Evolutionary conservation across 345 rosid genomes (phyloP).

Genomic region (Gossypium herbaceum): DNA sequence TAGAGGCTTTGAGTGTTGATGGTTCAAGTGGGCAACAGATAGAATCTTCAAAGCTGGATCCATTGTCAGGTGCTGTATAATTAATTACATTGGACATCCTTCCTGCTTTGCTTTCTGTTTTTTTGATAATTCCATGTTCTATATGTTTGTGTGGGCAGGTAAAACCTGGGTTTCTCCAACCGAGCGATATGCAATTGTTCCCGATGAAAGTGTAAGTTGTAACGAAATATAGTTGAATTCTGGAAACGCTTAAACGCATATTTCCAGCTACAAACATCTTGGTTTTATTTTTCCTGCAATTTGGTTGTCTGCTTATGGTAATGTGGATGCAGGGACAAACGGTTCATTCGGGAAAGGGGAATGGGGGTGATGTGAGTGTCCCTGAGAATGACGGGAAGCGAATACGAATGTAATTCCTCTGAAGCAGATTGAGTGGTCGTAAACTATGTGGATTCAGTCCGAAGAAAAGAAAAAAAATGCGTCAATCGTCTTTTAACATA

Average conservation of each 20-base stretch:
- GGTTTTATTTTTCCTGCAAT: not conserved
- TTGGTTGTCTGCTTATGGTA: not conserved
- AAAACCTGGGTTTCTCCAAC: constrained; percentile 87
- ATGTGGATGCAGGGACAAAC: constrained; percentile 39
- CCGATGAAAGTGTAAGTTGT: constrained; percentile 69
- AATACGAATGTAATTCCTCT: constrained; percentile 36
- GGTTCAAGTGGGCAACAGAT: constrained; percentile 77
- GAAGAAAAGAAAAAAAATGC: not conserved
- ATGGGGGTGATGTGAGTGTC: constrained; percentile 64
- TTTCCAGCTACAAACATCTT: not conserved
- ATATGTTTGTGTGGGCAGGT: constrained; percentile 37
- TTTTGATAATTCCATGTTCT: not conserved
- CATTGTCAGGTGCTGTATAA: constrained; percentile 53
- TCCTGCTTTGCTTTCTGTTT: not conserved
- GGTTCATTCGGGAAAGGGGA: constrained; percentile 34
- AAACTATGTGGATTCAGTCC: not conserved
- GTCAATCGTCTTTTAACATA: no score
- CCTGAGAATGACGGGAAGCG: constrained; percentile 70
- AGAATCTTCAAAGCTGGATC: constrained; percentile 59
- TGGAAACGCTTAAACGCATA: not conserved
- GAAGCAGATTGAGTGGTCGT: not conserved
- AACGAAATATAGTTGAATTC: not conserved
- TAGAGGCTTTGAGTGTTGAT: constrained; percentile 70
- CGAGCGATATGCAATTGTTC: constrained; percentile 93
- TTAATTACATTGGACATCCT: not conserved